A percentile compares a stretch with the other conserved stretches of the same genome.
phyloP scores from a whole-genome alignment of 148 eudicot genomes.

The Rhododendron vialii region DNA sequence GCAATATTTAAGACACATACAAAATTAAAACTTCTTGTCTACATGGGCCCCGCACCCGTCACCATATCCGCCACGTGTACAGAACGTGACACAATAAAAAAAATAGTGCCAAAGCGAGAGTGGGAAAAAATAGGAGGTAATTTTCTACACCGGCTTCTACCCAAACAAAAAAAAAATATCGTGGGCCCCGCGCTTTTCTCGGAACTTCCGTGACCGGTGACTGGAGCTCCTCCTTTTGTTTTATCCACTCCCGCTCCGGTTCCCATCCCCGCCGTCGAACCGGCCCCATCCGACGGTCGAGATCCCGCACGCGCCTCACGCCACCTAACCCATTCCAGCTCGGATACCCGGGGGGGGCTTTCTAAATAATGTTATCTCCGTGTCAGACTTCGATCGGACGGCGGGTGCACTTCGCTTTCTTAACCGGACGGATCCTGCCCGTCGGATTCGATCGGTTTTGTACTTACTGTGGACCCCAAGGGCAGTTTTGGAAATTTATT shows the following conservation, averaged over 20 bases:
- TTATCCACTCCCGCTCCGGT: background rate
- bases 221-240: conserved; percentile 1
- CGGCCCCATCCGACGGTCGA: background rate
- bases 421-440: background rate
- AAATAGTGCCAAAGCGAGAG: background rate
- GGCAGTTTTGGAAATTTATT: background rate
- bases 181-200: conserved; percentile 36
- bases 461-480: background rate
- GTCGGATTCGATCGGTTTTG: background rate
- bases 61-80: background rate
- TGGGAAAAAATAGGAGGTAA: background rate
- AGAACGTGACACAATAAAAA: background rate
- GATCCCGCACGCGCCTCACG: conserved; percentile 3
- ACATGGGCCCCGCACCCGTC: background rate
- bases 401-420: background rate
- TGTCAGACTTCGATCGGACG: conserved; percentile 32
- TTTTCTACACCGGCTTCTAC: background rate
- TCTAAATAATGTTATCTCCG: conserved; percentile 15
- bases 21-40: background rate
- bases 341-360: conserved; percentile 7
- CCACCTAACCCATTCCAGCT: conserved; percentile 23
- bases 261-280: conserved; percentile 13
- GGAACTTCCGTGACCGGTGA: conserved; percentile 58
- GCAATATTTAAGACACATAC: too few species aligned
- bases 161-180: background rate